Percentiles rank a stretch among this genome's conserved stretches.
phyloP scores from a whole-genome alignment of 2,329 filamentous ascomycete genomes.

The Colletotrichum ledebouriae region DNA sequence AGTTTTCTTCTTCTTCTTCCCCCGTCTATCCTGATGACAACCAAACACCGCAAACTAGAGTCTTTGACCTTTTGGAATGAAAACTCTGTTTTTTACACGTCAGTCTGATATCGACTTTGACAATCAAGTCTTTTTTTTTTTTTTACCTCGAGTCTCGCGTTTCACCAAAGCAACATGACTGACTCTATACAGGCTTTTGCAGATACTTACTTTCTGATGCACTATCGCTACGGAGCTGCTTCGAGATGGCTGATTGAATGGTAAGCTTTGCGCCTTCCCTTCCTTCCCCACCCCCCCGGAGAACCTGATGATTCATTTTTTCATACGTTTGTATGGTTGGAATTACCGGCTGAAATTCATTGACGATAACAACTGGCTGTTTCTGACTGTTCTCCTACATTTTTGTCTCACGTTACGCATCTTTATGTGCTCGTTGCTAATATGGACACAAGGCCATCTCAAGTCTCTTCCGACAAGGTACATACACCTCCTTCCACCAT shows the following conservation, averaged over 20 bases:
- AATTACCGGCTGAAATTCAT: conserved; percentile 93
- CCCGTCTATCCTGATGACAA: conserved; percentile 78
- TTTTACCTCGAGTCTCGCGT: conserved; percentile 15
- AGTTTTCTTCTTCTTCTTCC: conserved; percentile 22
- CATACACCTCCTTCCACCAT: conserved; percentile 36
- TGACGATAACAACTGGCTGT: conserved; percentile 91
- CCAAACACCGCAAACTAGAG: conserved; percentile 92
- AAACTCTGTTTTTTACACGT: conserved; percentile 87
- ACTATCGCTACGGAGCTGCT: conserved; percentile 16
- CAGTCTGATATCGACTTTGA: conserved; percentile 76
- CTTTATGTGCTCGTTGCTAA: conserved; percentile 49
- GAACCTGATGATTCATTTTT: conserved; percentile 74
- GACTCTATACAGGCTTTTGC: conserved; percentile 23
- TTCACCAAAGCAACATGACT: conserved; percentile 17
- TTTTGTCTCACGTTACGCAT: conserved; percentile 19
- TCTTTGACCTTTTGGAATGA: conserved; percentile 93
- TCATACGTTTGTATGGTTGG: conserved; percentile 79
- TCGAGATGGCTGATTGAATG: conserved; percentile 22
- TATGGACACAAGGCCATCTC: conserved; percentile 44
- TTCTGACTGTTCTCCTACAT: conserved; percentile 71
- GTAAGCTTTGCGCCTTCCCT: conserved; percentile 15
- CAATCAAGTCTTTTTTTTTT: background rate
- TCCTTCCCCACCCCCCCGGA: background rate
- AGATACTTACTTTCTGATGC: conserved; percentile 26
- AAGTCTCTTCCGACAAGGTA: conserved; percentile 44